A percentile compares a stretch with the other conserved stretches of the same genome.
These are phyloP conservation scores for Pythium phragmitis DNA, from an alignment of 352 stramenopile species.

Conservation along the genomic window DNA sequence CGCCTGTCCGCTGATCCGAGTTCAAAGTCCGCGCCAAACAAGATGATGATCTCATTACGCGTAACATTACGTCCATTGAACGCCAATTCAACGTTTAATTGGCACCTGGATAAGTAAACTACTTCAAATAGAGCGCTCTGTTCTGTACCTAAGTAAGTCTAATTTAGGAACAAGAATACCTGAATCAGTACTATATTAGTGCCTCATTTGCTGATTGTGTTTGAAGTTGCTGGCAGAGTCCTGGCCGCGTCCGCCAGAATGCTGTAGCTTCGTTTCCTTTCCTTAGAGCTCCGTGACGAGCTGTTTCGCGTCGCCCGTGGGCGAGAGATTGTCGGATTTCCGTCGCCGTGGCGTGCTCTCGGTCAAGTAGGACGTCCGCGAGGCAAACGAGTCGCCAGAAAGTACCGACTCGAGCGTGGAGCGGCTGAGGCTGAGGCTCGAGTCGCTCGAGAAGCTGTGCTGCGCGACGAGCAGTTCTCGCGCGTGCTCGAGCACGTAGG, in stretches of 20 bases:
- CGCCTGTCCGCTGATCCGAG: conserved; percentile 18
- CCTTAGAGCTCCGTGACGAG: conserved; percentile 17
- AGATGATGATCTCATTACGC: conserved; percentile 15
- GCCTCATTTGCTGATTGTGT: too few species aligned
- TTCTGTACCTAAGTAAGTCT: conserved; percentile 1
- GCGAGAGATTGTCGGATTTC: conserved; percentile 2
- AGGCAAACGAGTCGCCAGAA: conserved; percentile 16
- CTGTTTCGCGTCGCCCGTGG: background rate
- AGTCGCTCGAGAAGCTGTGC: conserved; percentile 11
- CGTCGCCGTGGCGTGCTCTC: conserved; percentile 13
- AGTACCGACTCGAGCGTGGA: conserved; percentile 16
- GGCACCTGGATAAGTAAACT: conserved; percentile 8
- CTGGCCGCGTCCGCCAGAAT: too few species aligned
- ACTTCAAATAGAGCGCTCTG: conserved; percentile 10
- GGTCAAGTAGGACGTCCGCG: conserved; percentile 22
- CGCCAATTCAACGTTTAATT: conserved; percentile 27
- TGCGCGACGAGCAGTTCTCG: conserved; percentile 29
- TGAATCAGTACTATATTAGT: too few species aligned
- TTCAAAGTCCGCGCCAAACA: conserved; percentile 28
- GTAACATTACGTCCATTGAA: conserved; percentile 18
- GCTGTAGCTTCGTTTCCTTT: background rate
- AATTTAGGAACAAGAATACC: too few species aligned
- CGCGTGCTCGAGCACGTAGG: conserved; percentile 29
- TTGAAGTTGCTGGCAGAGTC: too few species aligned
- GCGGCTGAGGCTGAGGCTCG: conserved; percentile 2